Conservation (phyloP, 805 yeast species). For the Zygosaccharomyces bisporus region DNA sequence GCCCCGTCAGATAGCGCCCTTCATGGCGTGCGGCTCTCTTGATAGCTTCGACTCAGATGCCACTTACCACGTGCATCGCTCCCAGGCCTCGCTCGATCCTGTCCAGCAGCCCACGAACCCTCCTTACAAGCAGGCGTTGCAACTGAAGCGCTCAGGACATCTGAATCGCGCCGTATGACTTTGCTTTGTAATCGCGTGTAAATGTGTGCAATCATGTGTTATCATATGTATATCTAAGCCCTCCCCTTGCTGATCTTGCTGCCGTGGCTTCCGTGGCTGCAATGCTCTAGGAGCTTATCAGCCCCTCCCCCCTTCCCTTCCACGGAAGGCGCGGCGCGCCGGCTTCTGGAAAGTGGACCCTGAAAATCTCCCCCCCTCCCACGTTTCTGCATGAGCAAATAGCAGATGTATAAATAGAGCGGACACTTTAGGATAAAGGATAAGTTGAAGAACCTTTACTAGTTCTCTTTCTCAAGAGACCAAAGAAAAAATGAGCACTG, state of each 20-base stretch:
- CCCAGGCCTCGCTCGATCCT: slow-evolving; percentile 68
- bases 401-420: background rate
- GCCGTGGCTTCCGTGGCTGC: background rate
- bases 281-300: background rate
- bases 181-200: too few relatives aligned
- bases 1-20: slow-evolving; percentile 79
- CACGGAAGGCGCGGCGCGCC: too few relatives aligned
- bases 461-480: background rate
- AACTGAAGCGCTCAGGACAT: slow-evolving; percentile 74
- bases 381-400: background rate
- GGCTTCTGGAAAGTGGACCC: slow-evolving; percentile 5
- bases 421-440: background rate
- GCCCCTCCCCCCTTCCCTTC: background rate
- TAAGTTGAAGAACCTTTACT: background rate
- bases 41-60: slow-evolving; percentile 92
- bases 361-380: slow-evolving; percentile 2
- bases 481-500: slow-evolving; percentile 13
- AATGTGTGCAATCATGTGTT: background rate
- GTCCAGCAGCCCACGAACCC: slow-evolving; percentile 96
- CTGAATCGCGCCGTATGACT: slow-evolving; percentile 35
- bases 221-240: background rate
- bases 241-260: background rate
- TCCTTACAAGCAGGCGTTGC: slow-evolving; percentile 89
- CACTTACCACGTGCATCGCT: slow-evolving; percentile 53
- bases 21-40: slow-evolving; percentile 92